Conservation (phyloP, 371 early-diverging fungal species). For the Spraguea lophii region DNA sequence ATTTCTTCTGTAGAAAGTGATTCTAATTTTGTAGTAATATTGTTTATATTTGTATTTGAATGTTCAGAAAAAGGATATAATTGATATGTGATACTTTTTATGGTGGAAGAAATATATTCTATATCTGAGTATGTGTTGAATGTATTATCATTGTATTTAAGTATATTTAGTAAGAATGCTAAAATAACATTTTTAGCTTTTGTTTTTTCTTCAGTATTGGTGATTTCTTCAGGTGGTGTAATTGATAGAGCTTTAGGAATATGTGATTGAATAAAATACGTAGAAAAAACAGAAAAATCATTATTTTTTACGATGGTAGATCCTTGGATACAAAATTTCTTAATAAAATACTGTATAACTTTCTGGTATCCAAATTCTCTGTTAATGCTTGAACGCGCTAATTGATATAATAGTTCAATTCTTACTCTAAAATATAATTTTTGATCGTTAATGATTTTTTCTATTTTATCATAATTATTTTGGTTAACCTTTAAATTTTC, state of each 20-base stretch:
- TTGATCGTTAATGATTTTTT: conserved; percentile 34
- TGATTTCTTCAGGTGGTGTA: conserved; percentile 14
- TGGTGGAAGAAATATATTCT: conserved; percentile 34
- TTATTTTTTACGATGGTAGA: conserved; percentile 43
- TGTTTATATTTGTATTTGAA: background rate
- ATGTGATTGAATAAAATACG: conserved; percentile 44
- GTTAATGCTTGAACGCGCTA: conserved; percentile 22
- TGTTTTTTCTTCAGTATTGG: conserved; percentile 16
- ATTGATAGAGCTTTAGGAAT: conserved; percentile 31
- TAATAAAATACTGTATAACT: conserved; percentile 45
- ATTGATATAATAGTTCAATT: conserved; percentile 17
- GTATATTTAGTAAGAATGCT: conserved; percentile 43
- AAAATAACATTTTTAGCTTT: conserved; percentile 23
- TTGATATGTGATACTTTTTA: conserved; percentile 30
- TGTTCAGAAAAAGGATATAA: conserved; percentile 7
- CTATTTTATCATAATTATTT: conserved; percentile 26
- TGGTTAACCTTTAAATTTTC: conserved; percentile 13
- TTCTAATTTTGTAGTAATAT: background rate
- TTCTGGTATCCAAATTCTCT: conserved; percentile 36
- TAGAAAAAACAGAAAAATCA: conserved; percentile 37
- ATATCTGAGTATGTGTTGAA: conserved; percentile 39
- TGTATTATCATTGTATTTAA: conserved; percentile 46
- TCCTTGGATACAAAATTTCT: conserved; percentile 41
- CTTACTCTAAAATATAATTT: conserved; percentile 39
- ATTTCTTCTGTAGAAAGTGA: conserved; percentile 19